phyloP scores from a whole-genome alignment of 148 eudicot genomes.

The Rhododendron kiyosumense region DNA sequence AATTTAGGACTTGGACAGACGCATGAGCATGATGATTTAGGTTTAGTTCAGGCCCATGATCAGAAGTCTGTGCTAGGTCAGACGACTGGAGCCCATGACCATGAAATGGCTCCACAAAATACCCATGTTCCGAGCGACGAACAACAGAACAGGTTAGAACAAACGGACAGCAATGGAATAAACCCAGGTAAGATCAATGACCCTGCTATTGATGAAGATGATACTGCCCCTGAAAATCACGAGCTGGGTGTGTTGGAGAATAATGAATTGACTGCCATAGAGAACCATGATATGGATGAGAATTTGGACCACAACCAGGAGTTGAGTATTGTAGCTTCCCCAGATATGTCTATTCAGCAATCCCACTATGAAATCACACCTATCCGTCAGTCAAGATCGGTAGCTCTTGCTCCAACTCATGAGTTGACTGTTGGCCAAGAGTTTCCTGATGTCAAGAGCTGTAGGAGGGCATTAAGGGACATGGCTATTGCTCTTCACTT shows the following conservation, averaged over 20 bases:
- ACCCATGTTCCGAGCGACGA: conserved; percentile 23
- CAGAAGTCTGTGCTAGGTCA: conserved; percentile 14
- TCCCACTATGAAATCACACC: conserved; percentile 29
- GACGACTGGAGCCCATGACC: conserved; percentile 4
- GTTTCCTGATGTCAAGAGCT: conserved; percentile 62
- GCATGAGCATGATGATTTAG: conserved; percentile 11
- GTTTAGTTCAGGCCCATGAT: conserved; percentile 13
- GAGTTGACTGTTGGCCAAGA: conserved; percentile 65
- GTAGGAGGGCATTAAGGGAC: conserved; percentile 58
- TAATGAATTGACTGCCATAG: conserved; percentile 32
- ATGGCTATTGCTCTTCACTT: conserved; percentile 68
- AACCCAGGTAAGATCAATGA: conserved; percentile 18
- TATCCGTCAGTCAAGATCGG: conserved; percentile 43
- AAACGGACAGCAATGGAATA: conserved; percentile 22
- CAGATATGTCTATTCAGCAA: conserved; percentile 31
- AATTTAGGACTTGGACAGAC: conserved; percentile 28
- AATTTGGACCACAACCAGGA: conserved; percentile 35
- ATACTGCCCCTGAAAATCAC: conserved; percentile 19
- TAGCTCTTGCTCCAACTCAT: conserved; percentile 36
- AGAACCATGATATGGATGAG: conserved; percentile 30
- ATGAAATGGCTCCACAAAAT: conserved; percentile 31
- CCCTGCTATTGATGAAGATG: conserved; percentile 27
- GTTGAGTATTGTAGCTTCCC: conserved; percentile 18
- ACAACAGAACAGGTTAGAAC: conserved; percentile 28
- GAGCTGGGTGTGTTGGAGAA: conserved; percentile 19